These are phyloP conservation scores for Pyrenophora graminea DNA, from an alignment of 2,329 filamentous ascomycete genomes.

Conservation along the genomic window DNA sequence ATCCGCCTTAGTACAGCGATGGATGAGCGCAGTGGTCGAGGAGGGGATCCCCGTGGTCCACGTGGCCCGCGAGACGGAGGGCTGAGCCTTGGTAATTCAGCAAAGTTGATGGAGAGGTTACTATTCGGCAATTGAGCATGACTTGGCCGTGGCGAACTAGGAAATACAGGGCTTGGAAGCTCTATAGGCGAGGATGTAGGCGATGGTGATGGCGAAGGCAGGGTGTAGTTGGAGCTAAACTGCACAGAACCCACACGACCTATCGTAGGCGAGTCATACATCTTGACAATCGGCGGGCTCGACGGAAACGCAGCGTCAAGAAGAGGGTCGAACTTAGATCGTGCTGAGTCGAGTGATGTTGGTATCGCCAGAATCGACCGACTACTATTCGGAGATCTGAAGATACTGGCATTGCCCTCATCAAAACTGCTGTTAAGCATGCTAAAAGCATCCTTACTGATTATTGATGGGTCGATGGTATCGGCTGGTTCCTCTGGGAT, in stretches of 20 bases:
- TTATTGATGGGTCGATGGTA: slow-evolving; percentile 33
- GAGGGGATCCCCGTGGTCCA: slow-evolving; percentile 43
- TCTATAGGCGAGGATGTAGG: slow-evolving; percentile 18
- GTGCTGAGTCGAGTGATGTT: slow-evolving; percentile 12
- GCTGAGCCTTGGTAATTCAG: slow-evolving; percentile 25
- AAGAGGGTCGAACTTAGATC: slow-evolving; percentile 26
- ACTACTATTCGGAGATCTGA: slow-evolving; percentile 9
- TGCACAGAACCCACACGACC: slow-evolving; percentile 15
- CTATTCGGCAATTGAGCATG: slow-evolving; percentile 24
- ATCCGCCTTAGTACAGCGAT: slow-evolving; percentile 49
- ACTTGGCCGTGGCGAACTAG: slow-evolving; percentile 29
- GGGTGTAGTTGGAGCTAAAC: slow-evolving; percentile 25
- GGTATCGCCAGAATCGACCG: slow-evolving; percentile 21
- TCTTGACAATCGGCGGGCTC: slow-evolving; percentile 1
- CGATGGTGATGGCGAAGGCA: slow-evolving; percentile 19
- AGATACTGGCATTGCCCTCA: slow-evolving; percentile 10
- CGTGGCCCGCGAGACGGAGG: slow-evolving; percentile 37
- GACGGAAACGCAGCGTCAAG: slow-evolving; percentile 27
- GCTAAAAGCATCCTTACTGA: slow-evolving; percentile 30
- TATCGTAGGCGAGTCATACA: slow-evolving; percentile 14
- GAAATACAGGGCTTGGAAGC: slow-evolving; percentile 13
- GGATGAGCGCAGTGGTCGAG: slow-evolving; percentile 45
- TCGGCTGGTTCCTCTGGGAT: slow-evolving; percentile 32
- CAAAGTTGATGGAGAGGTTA: slow-evolving; percentile 27
- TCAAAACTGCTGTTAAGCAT: slow-evolving; percentile 25